A percentile compares a stretch with the other conserved stretches of the same genome.
Conservation (phyloP, 164 flowering plant genomes). For the Umbilicus rupestris region DNA sequence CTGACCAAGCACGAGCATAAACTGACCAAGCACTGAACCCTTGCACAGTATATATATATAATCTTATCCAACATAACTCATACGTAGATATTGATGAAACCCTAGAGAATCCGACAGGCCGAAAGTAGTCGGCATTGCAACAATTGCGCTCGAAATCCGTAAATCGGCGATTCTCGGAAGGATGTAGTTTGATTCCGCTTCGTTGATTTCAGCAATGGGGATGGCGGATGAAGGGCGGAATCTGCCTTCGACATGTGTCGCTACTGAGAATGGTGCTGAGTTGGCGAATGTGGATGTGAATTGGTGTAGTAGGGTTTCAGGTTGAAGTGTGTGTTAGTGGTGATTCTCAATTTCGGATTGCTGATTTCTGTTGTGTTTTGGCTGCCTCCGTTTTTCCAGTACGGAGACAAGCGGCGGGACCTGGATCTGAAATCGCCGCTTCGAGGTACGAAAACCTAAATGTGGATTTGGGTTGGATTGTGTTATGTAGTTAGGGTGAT, state of each 20-base stretch:
- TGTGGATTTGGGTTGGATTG: constrained; percentile 21
- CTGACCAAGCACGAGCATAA: too few species aligned
- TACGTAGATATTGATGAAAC: too few species aligned
- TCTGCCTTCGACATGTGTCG: background rate
- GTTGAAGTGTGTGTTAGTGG: constrained; percentile 9
- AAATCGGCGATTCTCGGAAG: background rate
- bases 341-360: background rate
- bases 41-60: too few species aligned
- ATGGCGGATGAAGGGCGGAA: background rate
- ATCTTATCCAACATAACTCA: too few species aligned
- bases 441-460: constrained; percentile 47
- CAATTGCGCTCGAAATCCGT: background rate
- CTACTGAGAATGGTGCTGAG: background rate
- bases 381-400: constrained; percentile 10
- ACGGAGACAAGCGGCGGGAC: constrained; percentile 15
- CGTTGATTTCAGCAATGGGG: constrained; percentile 1
- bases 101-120: background rate
- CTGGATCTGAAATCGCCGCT: constrained; percentile 8
- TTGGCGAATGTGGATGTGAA: background rate
- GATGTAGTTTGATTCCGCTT: background rate
- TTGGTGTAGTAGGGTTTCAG: constrained; percentile 10
- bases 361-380: constrained; percentile 9
- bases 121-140: too few species aligned
- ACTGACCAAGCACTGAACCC: too few species aligned
- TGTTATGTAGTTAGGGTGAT: too few species aligned